Evolutionary conservation across 148 eudicot species (phyloP), one percentile per base, ranked within the genome.

Genomic region (Chenopodium suecicum): DNA sequence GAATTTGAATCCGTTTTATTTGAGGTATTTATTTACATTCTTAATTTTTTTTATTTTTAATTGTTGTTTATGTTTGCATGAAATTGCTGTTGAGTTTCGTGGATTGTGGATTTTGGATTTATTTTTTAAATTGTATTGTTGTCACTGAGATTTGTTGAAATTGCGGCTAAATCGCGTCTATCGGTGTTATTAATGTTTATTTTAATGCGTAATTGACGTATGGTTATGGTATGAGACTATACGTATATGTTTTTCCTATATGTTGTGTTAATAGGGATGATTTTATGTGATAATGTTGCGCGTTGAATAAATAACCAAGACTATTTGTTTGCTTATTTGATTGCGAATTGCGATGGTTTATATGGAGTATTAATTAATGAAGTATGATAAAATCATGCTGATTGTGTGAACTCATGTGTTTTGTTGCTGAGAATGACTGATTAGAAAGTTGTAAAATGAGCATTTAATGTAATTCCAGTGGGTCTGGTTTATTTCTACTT

Each of bases 1-100:
- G 84, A 82, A 25, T 83, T 86, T 27, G 97, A 93, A 81, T 79
- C 89, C 17, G 87, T 81, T 65, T 76, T 93, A 29, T 87, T 84
- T 34, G 97, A 91, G 97, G 97, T 93, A 7, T 48, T 12, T 16
- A 6, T 60, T 58, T 23, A 8, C 23, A 37, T n/a, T n/a, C 2
- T 11, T 50, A 23, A 6, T 4, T 72, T 37, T 29, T 4, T n/a
- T 71, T 31, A 23, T 23, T 23, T 23, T 23, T 23, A 23, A 23
- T 2, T 2, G 1, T 29, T 34, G 44, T 8, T 41, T 32, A 10
- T 75, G 14, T 12, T 29, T 50, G 34, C 8, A 14, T 58, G 63
- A 19, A 34, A 34, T 34, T 34, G 37, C 1, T 60, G 23, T 19
- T 60, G 23, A 19, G 1, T 20, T 48, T 22, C 1, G 25, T 5